A percentile compares a stretch with the other conserved stretches of the same genome.
Evolutionary conservation across 805 yeast genomes (phyloP).

Genomic region (Vanderwaltozyma tropicalis): DNA sequence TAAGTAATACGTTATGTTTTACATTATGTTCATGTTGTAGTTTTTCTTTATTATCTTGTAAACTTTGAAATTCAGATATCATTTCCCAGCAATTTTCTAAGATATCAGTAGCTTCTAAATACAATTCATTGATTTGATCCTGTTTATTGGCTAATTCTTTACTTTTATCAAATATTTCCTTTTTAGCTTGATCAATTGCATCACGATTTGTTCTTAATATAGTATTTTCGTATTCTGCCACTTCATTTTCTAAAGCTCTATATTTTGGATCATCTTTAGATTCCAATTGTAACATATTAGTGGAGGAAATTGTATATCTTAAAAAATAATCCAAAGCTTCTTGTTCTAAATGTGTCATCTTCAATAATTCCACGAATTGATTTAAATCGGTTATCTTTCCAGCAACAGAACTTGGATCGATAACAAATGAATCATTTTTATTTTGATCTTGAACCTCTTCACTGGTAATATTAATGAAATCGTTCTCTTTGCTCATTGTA

Average conservation of each 20-base stretch:
- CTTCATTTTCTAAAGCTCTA: conserved; percentile 13
- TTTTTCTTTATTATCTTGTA: conserved; percentile 7
- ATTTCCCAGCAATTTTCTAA: conserved; percentile 20
- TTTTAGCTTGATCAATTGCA: conserved; percentile 15
- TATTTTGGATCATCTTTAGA: conserved; percentile 19
- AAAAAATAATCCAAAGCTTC: conserved; percentile 26
- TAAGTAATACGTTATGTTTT: conserved; percentile 3
- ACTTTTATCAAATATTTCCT: conserved; percentile 9
- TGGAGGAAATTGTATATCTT: conserved; percentile 20
- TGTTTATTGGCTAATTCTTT: conserved; percentile 13
- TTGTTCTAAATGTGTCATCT: conserved; percentile 22
- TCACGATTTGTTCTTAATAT: conserved; percentile 8
- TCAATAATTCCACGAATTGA: conserved; percentile 15
- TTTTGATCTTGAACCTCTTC: not conserved
- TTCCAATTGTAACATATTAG: conserved; percentile 11
- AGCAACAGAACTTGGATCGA: conserved; percentile 12
- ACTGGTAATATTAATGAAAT: conserved; percentile 5
- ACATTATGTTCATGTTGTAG: conserved; percentile 1
- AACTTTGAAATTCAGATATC: conserved; percentile 11
- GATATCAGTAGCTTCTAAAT: conserved; percentile 14
- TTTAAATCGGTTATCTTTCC: conserved; percentile 14
- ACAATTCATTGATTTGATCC: conserved; percentile 15
- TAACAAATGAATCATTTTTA: not conserved
- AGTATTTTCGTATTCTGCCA: conserved; percentile 13
- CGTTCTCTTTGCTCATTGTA: conserved; percentile 15